Evolutionary conservation across 306 rosid species (phyloP).

Genomic region (Lathyrus sativus): DNA sequence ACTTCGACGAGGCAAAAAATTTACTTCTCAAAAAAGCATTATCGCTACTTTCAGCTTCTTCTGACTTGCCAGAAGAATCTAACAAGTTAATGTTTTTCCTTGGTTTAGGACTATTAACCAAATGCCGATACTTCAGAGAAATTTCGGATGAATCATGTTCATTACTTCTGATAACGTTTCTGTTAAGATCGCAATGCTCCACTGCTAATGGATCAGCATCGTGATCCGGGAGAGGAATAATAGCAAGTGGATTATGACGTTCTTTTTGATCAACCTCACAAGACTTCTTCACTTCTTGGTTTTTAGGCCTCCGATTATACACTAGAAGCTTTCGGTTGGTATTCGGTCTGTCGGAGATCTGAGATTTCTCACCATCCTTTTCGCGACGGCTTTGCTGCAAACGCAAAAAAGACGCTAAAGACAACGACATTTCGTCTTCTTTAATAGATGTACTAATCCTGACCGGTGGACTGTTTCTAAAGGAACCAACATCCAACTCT

Average conservation of each 20-base stretch:
- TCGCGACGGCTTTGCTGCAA: constrained; percentile 29
- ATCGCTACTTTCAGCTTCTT: constrained; percentile 38
- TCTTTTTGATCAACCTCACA: constrained; percentile 31
- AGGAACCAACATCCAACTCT: constrained; percentile 62
- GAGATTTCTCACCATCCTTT: constrained; percentile 22
- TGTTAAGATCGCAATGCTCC: constrained; percentile 38
- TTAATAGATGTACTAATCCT: constrained; percentile 41
- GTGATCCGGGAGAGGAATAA: constrained; percentile 52
- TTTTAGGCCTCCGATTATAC: constrained; percentile 37
- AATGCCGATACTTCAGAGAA: constrained; percentile 45
- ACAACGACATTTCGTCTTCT: constrained; percentile 67
- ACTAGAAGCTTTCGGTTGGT: constrained; percentile 35
- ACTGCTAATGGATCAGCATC: constrained; percentile 42
- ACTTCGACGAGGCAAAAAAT: constrained; percentile 45
- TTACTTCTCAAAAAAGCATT: constrained; percentile 43
- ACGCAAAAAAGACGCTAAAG: constrained; percentile 56
- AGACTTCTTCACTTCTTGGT: constrained; percentile 43
- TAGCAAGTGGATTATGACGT: constrained; percentile 48
- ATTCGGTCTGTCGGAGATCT: constrained; percentile 27
- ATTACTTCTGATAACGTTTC: constrained; percentile 37
- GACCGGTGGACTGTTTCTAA: constrained; percentile 56
- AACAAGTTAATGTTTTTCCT: constrained; percentile 40
- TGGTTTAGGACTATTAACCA: constrained; percentile 33
- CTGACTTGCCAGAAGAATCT: constrained; percentile 27
- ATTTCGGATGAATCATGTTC: constrained; percentile 40